Conservation (phyloP, 1,284 basidiomycete genomes). For the Ganoderma sp. region DNA sequence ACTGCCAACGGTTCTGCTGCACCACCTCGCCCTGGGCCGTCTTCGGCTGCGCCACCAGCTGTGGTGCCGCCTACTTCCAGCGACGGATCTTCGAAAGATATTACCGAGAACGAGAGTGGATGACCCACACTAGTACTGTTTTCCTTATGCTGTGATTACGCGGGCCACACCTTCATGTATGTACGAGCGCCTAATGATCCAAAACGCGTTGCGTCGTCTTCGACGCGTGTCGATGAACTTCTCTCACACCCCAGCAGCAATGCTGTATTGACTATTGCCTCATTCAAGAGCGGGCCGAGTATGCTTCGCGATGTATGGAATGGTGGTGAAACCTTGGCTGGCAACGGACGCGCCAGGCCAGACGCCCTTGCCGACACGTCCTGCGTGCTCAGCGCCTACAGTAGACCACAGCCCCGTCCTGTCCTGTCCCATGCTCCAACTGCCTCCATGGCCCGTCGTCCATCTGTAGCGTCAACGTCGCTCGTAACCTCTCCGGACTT, state of each 20-base stretch:
- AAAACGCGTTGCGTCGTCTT: conserved; percentile 17
- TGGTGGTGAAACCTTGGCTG: not conserved
- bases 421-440: not conserved
- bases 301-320: not conserved
- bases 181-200: conserved; percentile 30
- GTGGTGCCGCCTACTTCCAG: conserved; percentile 6
- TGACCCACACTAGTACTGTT: conserved; percentile 8
- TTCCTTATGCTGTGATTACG: conserved; percentile 13
- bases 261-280: not conserved
- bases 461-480: conserved; percentile 36
- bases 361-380: not conserved
- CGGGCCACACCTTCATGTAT: conserved; percentile 24
- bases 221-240: not conserved
- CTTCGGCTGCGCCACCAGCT: conserved; percentile 18
- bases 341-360: not conserved
- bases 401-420: conserved; percentile 9
- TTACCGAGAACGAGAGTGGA: conserved; percentile 14
- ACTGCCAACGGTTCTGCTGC: conserved; percentile 42
- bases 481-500: conserved; percentile 26
- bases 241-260: not conserved
- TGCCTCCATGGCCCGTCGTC: conserved; percentile 40
- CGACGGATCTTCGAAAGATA: conserved; percentile 19
- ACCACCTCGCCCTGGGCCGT: conserved; percentile 29
- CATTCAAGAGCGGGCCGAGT: not conserved
- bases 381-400: not conserved